phyloP scores from a whole-genome alignment of 768 basidiomycete genomes.

The Sporobolomyces roseus region DNA sequence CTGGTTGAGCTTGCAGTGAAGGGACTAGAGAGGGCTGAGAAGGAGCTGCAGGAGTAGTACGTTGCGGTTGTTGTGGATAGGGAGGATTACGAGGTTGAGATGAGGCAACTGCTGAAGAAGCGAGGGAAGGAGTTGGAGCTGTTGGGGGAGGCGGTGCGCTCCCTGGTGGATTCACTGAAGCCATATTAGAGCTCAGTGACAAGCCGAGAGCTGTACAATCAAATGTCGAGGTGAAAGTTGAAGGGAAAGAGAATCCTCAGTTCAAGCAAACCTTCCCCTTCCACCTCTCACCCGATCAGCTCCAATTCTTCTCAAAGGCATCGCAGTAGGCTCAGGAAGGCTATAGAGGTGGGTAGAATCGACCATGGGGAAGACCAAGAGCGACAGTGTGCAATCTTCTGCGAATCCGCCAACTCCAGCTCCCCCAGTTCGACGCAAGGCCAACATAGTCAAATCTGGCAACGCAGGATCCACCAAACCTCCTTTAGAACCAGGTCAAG shows the following conservation, averaged over 20 bases:
- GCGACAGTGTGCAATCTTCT: neutral
- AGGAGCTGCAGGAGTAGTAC: neutral
- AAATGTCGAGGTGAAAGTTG: neutral
- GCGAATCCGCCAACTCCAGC: neutral
- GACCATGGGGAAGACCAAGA: conserved; percentile 16
- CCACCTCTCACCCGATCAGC: neutral
- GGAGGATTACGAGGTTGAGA: conserved; percentile 8
- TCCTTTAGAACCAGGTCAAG: conserved; percentile 27
- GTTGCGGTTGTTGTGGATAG: conserved; percentile 9
- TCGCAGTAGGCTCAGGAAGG: neutral
- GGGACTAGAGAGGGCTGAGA: neutral
- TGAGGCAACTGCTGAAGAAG: neutral
- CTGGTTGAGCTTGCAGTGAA: neutral
- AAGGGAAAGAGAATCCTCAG: neutral
- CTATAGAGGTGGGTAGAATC: too few relatives aligned
- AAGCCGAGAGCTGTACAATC: neutral
- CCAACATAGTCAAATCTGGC: conserved; percentile 30
- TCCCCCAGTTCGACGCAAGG: conserved; percentile 14
- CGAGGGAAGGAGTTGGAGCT: neutral
- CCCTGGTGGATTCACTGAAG: neutral
- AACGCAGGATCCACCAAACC: conserved; percentile 24
- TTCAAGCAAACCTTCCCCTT: neutral
- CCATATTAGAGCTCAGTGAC: conserved; percentile 1
- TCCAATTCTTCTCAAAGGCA: neutral
- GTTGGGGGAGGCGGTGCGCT: neutral